These are phyloP conservation scores for Dacryopinax spathularia DNA, from an alignment of 768 basidiomycete genomes.

Conservation along the genomic window DNA sequence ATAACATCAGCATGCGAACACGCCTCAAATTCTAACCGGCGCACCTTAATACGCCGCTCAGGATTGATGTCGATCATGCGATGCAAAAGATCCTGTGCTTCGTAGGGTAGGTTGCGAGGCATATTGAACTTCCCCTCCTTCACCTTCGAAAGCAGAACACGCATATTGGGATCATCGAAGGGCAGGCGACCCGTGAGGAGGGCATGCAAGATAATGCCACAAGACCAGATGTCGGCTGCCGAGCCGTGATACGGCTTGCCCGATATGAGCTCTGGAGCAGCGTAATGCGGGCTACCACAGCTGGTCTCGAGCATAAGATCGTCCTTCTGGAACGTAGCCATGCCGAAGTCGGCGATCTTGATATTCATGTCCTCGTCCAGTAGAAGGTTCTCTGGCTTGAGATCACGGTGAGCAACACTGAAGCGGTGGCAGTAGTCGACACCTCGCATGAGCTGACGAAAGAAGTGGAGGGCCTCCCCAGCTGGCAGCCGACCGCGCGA, in stretches of 20 bases:
- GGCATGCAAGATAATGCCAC: constrained; percentile 84
- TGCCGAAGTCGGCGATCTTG: constrained; percentile 97
- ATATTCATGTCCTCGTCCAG: constrained; percentile 55
- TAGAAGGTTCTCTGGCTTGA: constrained; percentile 95
- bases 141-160: constrained; percentile 63
- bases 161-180: constrained; percentile 81
- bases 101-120: constrained; percentile 64
- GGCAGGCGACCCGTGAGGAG: constrained; percentile 81
- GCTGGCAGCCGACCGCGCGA: constrained; percentile 69
- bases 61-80: constrained; percentile 86
- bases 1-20: background rate
- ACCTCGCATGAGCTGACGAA: constrained; percentile 89
- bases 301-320: constrained; percentile 79
- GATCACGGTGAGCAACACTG: constrained; percentile 93
- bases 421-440: constrained; percentile 95
- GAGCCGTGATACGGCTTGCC: constrained; percentile 79
- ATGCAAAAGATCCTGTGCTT: constrained; percentile 67
- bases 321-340: constrained; percentile 89
- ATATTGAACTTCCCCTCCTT: constrained; percentile 74
- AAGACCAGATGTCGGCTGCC: constrained; percentile 92
- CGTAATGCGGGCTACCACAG: constrained; percentile 94
- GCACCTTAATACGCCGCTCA: constrained; percentile 60
- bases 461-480: constrained; percentile 74
- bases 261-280: constrained; percentile 89
- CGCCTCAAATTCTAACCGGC: constrained; percentile 16